A percentile compares a stretch with the other conserved stretches of the same genome.
phyloP scores from a whole-genome alignment of 2,329 filamentous ascomycete genomes.

The Fusarium vanettenii region DNA sequence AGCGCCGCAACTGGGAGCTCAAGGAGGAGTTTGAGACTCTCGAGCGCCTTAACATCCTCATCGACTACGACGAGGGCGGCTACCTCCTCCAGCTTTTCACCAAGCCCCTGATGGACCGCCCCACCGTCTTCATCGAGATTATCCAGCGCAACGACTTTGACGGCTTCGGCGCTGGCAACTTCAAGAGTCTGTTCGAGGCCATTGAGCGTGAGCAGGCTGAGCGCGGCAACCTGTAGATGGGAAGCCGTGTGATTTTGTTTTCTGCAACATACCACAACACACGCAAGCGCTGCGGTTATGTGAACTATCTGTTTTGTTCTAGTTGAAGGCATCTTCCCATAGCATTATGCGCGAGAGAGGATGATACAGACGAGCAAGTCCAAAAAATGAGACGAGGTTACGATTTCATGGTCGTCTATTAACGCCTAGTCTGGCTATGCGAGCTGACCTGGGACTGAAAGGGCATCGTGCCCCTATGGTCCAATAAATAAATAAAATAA shows the following conservation, averaged over 20 bases:
- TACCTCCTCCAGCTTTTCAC: slow-evolving; percentile 84
- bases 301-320: neutral
- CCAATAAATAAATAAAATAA: slow-evolving; percentile 15
- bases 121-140: slow-evolving; percentile 96
- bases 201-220: slow-evolving; percentile 93
- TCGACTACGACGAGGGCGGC: slow-evolving; percentile 94
- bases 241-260: neutral
- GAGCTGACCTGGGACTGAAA: neutral
- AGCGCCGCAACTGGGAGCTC: slow-evolving; percentile 70
- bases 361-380: neutral
- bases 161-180: slow-evolving; percentile 94
- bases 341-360: slow-evolving; percentile 1
- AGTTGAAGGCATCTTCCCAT: neutral
- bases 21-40: slow-evolving; percentile 84
- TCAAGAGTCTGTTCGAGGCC: slow-evolving; percentile 94
- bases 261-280: neutral
- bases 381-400: slow-evolving; percentile 26
- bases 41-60: slow-evolving; percentile 84
- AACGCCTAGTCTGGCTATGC: slow-evolving; percentile 18
- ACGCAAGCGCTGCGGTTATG: neutral
- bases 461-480: slow-evolving; percentile 1
- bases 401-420: slow-evolving; percentile 14
- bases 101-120: slow-evolving; percentile 92
- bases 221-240: slow-evolving; percentile 78
- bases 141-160: slow-evolving; percentile 92